Base-by-base conservation (phyloP, 1,284 basidiomycete species). In the Wallemia ichthyophaga region DNA sequence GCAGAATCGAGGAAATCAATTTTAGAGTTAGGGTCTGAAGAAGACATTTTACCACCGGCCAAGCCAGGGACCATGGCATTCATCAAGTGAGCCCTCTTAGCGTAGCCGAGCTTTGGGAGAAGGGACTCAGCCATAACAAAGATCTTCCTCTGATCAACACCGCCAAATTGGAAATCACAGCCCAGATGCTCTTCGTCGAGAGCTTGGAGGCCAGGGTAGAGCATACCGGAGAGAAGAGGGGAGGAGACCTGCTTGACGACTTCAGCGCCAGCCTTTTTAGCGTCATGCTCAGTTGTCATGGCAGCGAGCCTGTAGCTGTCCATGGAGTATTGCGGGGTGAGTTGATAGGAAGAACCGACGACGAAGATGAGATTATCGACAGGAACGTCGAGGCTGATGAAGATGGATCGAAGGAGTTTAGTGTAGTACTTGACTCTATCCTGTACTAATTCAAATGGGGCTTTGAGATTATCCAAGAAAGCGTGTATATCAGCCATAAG, bases 191-290 rank as follows among this genome's bases (percentile, higher is more conserved):
- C 81, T 71, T 99, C 94, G 66, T 99, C 94, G 25, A 99, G 76
- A 15, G 92, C 89, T 67, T 99, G 94, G 32, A 99, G 71, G 31
- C 91, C 87, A 0, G 92, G 92, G 76, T 99, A 99, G 62, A 99
- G 76, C 62, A 99, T 71, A 1, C 88, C 89, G 64, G 83, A 86
- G 59, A 98, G 74, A 57, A 95, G 72, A 0, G 94, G 87, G 65
- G 81, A 88, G 62, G 88, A 83, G 2, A 94, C 88, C 70, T 95
- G 91, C 72, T 98, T 98, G 65, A 98, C 94, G 58, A 98, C 94
- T 68, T 98, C 94, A 0, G 92, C 91, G n/a, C 94, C 94, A 0
- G 94, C 94, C 69, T 94, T 94, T 69, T 92, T 92, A 17, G 91
- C 88, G 64, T 96, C 94, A 70, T 95, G 88, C 67, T 95, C 88